These are phyloP conservation scores for Gossypium gossypioides DNA, from an alignment of 441 rosid genomes.

Conservation along the genomic window DNA sequence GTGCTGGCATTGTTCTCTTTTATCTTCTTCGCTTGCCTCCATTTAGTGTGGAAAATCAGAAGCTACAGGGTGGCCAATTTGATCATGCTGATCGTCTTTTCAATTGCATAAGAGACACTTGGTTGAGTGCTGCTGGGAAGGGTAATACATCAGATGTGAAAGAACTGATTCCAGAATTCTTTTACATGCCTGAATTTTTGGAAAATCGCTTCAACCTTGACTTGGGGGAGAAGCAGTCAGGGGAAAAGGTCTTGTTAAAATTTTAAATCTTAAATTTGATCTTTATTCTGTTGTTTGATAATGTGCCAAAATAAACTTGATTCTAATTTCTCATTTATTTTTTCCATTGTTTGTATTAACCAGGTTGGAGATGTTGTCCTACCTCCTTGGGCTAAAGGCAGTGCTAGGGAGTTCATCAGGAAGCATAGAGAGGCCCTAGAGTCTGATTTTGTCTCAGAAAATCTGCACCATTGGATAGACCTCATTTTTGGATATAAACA, in stretches of 20 bases:
- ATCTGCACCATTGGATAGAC: constrained; percentile 99
- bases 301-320: neutral
- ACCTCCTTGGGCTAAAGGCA: constrained; percentile 99
- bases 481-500: constrained; percentile 97
- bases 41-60: constrained; percentile 93
- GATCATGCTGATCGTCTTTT: constrained; percentile 99
- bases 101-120: constrained; percentile 85
- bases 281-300: constrained; percentile 5
- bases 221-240: constrained; percentile 97
- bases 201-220: constrained; percentile 81
- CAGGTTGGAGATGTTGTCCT: constrained; percentile 86
- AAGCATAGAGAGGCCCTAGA: constrained; percentile 98
- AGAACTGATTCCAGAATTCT: constrained; percentile 98
- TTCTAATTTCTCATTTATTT: constrained; percentile 8
- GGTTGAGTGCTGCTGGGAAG: constrained; percentile 99
- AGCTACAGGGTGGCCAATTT: constrained; percentile 99
- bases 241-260: constrained; percentile 71
- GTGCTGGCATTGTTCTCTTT: constrained; percentile 99
- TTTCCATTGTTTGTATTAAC: neutral
- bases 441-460: constrained; percentile 90
- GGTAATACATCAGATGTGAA: constrained; percentile 99
- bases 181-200: constrained; percentile 95
- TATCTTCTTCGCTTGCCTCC: constrained; percentile 98
- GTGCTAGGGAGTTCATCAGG: constrained; percentile 80
- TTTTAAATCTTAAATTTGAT: neutral